Conservation (phyloP, 2,329 filamentous ascomycete species). For the Diaporthe sp. region DNA sequence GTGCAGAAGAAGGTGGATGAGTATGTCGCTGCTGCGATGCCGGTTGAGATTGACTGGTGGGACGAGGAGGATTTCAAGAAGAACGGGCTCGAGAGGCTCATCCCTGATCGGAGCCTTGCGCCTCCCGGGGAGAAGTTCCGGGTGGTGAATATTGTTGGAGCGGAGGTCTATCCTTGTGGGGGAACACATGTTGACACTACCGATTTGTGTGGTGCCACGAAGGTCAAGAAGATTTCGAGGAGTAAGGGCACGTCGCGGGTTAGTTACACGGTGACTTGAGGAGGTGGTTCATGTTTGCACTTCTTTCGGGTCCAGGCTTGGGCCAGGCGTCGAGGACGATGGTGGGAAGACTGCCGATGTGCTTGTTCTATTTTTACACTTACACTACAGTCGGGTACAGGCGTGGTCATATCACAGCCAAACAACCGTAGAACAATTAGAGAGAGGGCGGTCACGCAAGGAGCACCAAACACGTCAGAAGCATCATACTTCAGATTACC, state of each 20-base stretch:
- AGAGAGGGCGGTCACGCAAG: background rate
- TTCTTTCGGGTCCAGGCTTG: background rate
- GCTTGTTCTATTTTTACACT: background rate
- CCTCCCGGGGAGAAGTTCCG: constrained; percentile 69
- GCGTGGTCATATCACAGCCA: background rate
- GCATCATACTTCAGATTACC: too few relatives aligned
- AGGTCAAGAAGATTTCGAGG: constrained; percentile 76
- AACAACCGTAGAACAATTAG: background rate
- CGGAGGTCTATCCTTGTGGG: constrained; percentile 80
- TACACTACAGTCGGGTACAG: background rate
- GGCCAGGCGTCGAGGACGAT: too few relatives aligned
- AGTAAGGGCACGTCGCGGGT: constrained; percentile 74
- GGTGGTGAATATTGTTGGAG: constrained; percentile 77
- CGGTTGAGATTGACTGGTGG: constrained; percentile 63
- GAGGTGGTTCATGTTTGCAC: background rate
- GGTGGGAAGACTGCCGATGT: too few relatives aligned
- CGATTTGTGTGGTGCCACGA: constrained; percentile 69
- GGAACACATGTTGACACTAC: constrained; percentile 78
- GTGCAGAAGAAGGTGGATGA: constrained; percentile 74
- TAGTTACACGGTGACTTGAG: constrained; percentile 51
- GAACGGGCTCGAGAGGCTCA: constrained; percentile 67
- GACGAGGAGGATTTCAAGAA: constrained; percentile 69
- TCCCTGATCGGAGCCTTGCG: constrained; percentile 61
- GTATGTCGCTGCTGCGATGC: constrained; percentile 66
- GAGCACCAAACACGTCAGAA: background rate